Percentiles rank a stretch among this genome's conserved stretches.
Evolutionary conservation across 192 early-diverging fungal species (phyloP).

Genomic region (Coemansia sp.): DNA sequence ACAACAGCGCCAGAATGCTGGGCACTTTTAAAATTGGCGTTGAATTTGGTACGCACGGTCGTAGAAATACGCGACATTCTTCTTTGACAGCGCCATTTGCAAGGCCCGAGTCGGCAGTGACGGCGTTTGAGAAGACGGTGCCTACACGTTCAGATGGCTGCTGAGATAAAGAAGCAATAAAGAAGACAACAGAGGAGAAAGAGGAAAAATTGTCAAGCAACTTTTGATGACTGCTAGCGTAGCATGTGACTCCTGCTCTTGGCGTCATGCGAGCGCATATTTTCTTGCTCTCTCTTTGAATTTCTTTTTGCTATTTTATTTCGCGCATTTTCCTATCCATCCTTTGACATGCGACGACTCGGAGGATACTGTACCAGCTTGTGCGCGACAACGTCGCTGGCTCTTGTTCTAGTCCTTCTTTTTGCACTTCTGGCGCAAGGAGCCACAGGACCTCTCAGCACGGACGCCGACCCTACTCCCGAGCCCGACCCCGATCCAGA

Average conservation of each 20-base stretch:
- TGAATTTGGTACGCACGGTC: constrained; percentile 38
- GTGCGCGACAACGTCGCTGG: neutral
- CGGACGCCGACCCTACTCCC: constrained; percentile 4
- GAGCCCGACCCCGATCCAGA: neutral
- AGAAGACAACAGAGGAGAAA: neutral
- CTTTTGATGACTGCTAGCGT: too few species aligned
- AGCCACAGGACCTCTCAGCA: neutral
- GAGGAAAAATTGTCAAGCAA: neutral
- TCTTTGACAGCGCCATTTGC: constrained; percentile 30
- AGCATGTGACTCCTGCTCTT: too few species aligned
- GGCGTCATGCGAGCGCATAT: too few species aligned
- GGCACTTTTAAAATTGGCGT: neutral
- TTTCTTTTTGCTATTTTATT: neutral
- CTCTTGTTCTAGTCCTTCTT: neutral
- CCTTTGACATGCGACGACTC: constrained; percentile 4
- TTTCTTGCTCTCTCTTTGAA: too few species aligned
- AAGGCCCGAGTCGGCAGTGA: neutral
- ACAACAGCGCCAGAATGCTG: neutral
- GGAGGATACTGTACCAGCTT: neutral
- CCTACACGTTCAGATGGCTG: neutral
- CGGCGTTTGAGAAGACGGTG: neutral
- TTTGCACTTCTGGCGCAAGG: neutral
- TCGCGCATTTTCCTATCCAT: neutral
- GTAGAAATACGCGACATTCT: constrained; percentile 54
- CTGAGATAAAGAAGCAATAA: constrained; percentile 4